Evolutionary conservation across 177 flowering plant species (phyloP), one percentile per base, ranked within the genome.

Genomic region (Tripterygium wilfordii): DNA sequence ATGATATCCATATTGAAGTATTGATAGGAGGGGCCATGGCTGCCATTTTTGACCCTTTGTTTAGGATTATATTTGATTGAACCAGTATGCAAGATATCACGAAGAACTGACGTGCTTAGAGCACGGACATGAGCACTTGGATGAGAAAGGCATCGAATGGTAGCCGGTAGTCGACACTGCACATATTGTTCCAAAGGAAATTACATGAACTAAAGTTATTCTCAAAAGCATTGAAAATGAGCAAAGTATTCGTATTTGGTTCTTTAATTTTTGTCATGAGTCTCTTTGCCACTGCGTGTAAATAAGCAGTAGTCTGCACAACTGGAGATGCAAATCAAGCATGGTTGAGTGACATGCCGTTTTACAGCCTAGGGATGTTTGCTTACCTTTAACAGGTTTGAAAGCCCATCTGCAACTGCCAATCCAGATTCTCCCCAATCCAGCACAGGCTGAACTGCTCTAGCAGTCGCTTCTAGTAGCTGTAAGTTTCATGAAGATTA

Each of bases 61-160:
- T 67, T 62, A 19, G 47, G 18, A 18, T 21, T 60, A n/a, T 71
- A 42, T 36, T 64, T 61, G 5, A 64, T 36, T 18, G 87, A 60
- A 41, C 77, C 74, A 15, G 71, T 66, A 29, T 62, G 68, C 53
- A 76, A 48, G 25, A 88, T 78, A 28, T 78, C 85, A 2, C 96
- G 86, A 29, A 91, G 90, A 51, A 91, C 90, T 23, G 96, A 91
- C n/a, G 56, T 81, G 78, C 98, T 91, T 21, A 91, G 79, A 25
- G 98, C 88, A 27, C 98, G 95, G 37, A 91, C 95, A 66, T 85
- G 95, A 9, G 98, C 96, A 65, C 96, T 91, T 51, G 90, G 92
- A 68, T 85, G 96, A 63, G 92, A 88, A 48, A 91, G 83, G 75
- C 98, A 91, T 18, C 71, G 86, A 33, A 76, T 51, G 10, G 92